A percentile compares a stretch with the other conserved stretches of the same genome.
Conservation (phyloP, 805 yeast genomes). For the Saturnispora quitensis region DNA sequence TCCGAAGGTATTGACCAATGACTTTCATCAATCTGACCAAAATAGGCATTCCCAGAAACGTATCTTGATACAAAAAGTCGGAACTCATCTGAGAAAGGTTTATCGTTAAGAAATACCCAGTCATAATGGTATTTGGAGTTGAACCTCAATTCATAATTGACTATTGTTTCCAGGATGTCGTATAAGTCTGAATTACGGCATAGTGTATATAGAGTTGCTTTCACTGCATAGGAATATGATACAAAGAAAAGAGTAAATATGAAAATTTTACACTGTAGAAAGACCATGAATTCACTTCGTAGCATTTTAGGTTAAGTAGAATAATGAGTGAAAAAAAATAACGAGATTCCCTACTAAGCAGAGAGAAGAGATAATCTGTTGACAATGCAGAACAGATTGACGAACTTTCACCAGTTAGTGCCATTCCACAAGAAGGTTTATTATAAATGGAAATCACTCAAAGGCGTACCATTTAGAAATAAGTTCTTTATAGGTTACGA, state of each 20-base stretch:
- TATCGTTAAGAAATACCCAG: conserved; percentile 73
- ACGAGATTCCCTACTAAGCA: not conserved
- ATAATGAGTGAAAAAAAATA: not conserved
- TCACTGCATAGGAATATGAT: conserved; percentile 15
- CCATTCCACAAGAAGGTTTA: conserved; percentile 41
- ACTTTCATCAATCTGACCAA: conserved; percentile 49
- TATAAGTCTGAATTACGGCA: conserved; percentile 62
- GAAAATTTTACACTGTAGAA: not conserved
- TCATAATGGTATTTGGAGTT: conserved; percentile 57
- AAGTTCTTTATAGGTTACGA: conserved; percentile 70
- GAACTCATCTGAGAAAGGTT: conserved; percentile 51
- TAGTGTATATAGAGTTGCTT: conserved; percentile 61
- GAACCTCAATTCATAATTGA: conserved; percentile 57
- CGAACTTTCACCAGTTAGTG: conserved; percentile 30
- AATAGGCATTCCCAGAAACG: conserved; percentile 53
- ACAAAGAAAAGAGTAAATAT: not conserved
- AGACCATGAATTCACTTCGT: not conserved
- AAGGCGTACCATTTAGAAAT: conserved; percentile 59
- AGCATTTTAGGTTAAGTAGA: not conserved
- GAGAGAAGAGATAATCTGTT: not conserved
- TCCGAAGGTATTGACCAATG: conserved; percentile 62
- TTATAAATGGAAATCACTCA: conserved; percentile 50
- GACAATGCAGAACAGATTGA: conserved; percentile 26
- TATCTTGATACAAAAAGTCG: conserved; percentile 35
- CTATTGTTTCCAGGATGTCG: conserved; percentile 47